A percentile compares a stretch with the other conserved stretches of the same genome.
Conservation (phyloP, 1,139 yeast genomes). For the Candida glucosophila region DNA sequence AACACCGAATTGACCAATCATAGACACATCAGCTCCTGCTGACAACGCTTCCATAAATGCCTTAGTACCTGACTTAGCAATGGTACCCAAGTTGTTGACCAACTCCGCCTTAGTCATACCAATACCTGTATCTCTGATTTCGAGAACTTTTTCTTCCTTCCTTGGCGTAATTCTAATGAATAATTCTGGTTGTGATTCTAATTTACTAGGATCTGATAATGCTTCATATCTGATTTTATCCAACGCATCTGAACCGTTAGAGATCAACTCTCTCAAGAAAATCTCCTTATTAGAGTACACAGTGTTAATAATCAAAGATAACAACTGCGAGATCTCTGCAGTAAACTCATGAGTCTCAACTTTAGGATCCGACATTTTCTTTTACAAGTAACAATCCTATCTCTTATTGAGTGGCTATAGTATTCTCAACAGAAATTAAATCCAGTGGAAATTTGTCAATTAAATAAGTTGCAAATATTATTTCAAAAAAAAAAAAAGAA, state of each 20-base stretch:
- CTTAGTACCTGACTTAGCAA: constrained; percentile 99
- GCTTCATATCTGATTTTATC: constrained; percentile 98
- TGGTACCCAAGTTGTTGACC: constrained; percentile 98
- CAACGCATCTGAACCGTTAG: constrained; percentile 83
- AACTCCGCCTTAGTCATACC: constrained; percentile 99
- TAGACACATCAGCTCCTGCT: constrained; percentile 99
- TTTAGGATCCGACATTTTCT: constrained; percentile 50
- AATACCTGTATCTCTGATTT: constrained; percentile 98
- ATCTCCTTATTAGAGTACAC: constrained; percentile 99
- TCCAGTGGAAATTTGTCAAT: no score
- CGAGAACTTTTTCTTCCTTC: constrained; percentile 89
- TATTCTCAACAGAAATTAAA: no score
- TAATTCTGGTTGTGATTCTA: constrained; percentile 93
- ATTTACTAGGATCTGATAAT: constrained; percentile 80
- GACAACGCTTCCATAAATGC: constrained; percentile 98
- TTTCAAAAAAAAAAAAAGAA: no score
- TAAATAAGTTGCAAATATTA: no score
- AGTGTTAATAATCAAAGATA: constrained; percentile 99
- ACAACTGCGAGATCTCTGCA: constrained; percentile 99
- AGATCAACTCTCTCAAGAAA: constrained; percentile 97
- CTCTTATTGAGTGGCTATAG: no score
- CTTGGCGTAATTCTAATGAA: constrained; percentile 96
- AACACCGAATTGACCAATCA: constrained; percentile 99
- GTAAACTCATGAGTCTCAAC: constrained; percentile 92
- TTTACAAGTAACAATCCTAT: no score